Conservation (phyloP, 768 basidiomycete species). For the Lactarius deliciosus region DNA sequence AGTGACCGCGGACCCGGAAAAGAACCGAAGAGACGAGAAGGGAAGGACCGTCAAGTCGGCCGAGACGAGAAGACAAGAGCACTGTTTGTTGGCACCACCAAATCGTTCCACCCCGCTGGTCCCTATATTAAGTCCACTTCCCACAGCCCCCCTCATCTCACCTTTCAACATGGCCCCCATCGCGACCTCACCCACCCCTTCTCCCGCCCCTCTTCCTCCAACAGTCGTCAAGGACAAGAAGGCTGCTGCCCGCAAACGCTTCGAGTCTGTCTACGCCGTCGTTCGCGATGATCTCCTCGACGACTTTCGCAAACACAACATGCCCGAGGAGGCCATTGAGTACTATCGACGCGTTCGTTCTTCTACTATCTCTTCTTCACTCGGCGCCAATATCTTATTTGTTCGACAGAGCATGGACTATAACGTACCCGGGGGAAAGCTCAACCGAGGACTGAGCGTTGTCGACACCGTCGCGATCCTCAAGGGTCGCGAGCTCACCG, state of each 20-base stretch:
- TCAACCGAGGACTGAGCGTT: conserved; percentile 95
- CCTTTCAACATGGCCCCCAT: conserved; percentile 17
- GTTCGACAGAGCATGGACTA: conserved; percentile 72
- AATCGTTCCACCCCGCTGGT: background rate
- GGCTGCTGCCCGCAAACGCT: conserved; percentile 49
- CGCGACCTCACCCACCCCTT: conserved; percentile 14
- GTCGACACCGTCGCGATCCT: conserved; percentile 91
- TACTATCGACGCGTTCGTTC: conserved; percentile 78
- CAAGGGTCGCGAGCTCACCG: conserved; percentile 63
- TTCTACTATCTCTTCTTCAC: background rate
- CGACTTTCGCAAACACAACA: conserved; percentile 63
- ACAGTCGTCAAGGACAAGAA: conserved; percentile 16
- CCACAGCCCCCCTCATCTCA: background rate
- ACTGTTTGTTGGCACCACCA: background rate
- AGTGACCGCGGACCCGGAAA: background rate
- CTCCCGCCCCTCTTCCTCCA: background rate
- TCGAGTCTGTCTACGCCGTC: conserved; percentile 67
- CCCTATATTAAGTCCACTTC: background rate
- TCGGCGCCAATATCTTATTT: conserved; percentile 1
- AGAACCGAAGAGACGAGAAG: background rate
- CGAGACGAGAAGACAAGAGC: background rate
- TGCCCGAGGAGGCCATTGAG: conserved; percentile 80
- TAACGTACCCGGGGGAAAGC: conserved; percentile 95
- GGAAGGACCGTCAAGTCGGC: background rate
- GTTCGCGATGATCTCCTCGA: conserved; percentile 78